Base-by-base conservation (phyloP, 495 filamentous ascomycete species). In the Geopyxis carbonaria region DNA sequence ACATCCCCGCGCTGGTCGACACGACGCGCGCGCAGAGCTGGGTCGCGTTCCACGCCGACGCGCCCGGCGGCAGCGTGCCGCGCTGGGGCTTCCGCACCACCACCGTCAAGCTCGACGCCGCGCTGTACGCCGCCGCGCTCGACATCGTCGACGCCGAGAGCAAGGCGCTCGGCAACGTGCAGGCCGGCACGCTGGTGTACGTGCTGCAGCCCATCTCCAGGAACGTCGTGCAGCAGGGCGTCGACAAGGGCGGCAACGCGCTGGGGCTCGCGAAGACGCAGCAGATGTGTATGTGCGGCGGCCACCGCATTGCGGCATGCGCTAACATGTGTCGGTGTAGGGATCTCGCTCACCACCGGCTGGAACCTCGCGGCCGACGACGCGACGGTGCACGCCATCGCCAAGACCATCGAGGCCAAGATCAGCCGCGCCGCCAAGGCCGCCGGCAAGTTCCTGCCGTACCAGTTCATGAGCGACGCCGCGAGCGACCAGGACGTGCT, bases 151-250 rank as follows among this genome's bases (percentile, higher is more conserved):
- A 21, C 22, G 38, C 44, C 18, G 38, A 50, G 31, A 43, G 42
- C 24, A 31, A 19, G 9, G 28, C 34, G 13, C 15, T 47, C 22
- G 23, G 23, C 47, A 19, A 40, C 47, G 20, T 41, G 36, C 33
- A 34, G 29, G 51, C 38, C 19, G 34, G 53, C 10, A 32, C 36
- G 7, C 48, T 46, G 40, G 22, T 22, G 10, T 45, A 67, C 7
- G 60, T 60, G 40, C 57, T 64, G 39, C 64, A 69, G 46, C 65
- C 65, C 11, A 60, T 70, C 36, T 64, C 65, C 18, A 48, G 59
- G 14, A 42, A 47, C 27, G 59, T 62, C 51, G 58, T 37, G 36
- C 55, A 40, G 56, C 58, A 8, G 56, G 22, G 34, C 30, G 56
- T 6, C 45, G 34, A 35, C 20, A 46, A 46, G 13, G 61, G 56